Base-by-base conservation (phyloP, 805 yeast species). In the Nakazawaea wickerhamii region DNA sequence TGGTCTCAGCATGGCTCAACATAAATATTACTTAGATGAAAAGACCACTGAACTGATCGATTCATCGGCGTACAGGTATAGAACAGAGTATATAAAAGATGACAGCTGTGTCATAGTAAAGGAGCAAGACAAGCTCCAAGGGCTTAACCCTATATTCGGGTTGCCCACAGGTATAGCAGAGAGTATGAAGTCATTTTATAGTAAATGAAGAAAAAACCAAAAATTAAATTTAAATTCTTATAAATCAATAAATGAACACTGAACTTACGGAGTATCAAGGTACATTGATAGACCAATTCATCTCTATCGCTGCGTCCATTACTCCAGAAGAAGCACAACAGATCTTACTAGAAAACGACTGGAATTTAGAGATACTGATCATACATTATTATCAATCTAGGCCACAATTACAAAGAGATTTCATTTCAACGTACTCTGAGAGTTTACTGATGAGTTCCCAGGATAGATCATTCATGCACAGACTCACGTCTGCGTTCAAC, bases 1-100 rank as follows among this genome's bases (percentile, higher is more conserved):
- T 42, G 99, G 99, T 0, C 64, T 91, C 22, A 75, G 87, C 36
- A 63, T 71, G 36, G 67, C 77, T 14, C 84, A 79, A 50, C 65
- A 79, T 50, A 41, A 48, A 14, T 70, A 68, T 50, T 27, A 28
- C 5, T 59, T 54, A n/a, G 36, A 32, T 10, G 44, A 47, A 1
- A 5, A 13, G 10, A 10, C 17, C 9, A n/a, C 17, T 9, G 18
- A 2, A 10, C 5, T 10, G 5, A 36, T 32, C 1, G 38, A 44
- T n/a, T 51, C 53, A 5, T 40, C 58, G 17, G 62, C 60, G 22
- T 61, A 49, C 40, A 63, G 70, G 52, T 62, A 53, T 25, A 25
- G 28, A 6, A 47, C 54, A 2, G 43, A 45, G 7, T 46, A 39
- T 26, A 51, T 54, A 18, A 32, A 32, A 2, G 57, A 53, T 18